Base-by-base conservation (phyloP, 2,329 filamentous ascomycete genomes). In the Zasmidium cellare region DNA sequence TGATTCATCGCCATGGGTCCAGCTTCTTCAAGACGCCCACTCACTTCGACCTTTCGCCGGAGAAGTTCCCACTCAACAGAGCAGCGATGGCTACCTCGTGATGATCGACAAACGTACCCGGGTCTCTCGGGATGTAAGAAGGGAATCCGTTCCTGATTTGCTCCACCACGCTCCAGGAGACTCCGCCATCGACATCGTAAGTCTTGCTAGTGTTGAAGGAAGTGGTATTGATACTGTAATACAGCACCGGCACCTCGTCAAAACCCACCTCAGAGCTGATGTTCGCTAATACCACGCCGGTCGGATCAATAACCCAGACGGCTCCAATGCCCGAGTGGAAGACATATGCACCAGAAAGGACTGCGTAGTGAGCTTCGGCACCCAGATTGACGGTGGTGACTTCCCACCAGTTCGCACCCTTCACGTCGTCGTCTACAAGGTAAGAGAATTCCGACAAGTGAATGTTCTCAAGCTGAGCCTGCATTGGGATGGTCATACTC, bases 401-500 rank as follows among this genome's bases (percentile, higher is more conserved):
- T 35, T 54, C 51, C 51, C 51, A 54, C 9, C 24, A 47, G 6
- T 46, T 19, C 9, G 51, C 51, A 12, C 25, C 24, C 11, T 35
- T 6, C 12, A 23, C 44, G 44, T 47, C 23, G 20, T 20, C 35
- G 22, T 54, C 41, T 3, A 28, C n/a, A 11, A 52, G 18, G 35
- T 52, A 52, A 20, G 50, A 31, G 31, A 52, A 52, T 12, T 24
- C 11, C 14, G 50, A 24, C 24, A 52, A 7, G 35, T 52, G 50
- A n/a, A 52, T 24, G 20, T 25, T 24, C 16, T 52, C 50, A 9
- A 44, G 31, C 20, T 52, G 50, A 1, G 38, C 50, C 20, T 52
- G 50, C 50, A 52, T 44, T n/a, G 16, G 18, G 35, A 52, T 23
- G 14, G 50, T 44, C 50, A 52, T 52, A n/a, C 24, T 38, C 9